These are phyloP conservation scores for Penicillium malachiteum DNA, from an alignment of 495 filamentous ascomycete genomes.

Conservation along the genomic window DNA sequence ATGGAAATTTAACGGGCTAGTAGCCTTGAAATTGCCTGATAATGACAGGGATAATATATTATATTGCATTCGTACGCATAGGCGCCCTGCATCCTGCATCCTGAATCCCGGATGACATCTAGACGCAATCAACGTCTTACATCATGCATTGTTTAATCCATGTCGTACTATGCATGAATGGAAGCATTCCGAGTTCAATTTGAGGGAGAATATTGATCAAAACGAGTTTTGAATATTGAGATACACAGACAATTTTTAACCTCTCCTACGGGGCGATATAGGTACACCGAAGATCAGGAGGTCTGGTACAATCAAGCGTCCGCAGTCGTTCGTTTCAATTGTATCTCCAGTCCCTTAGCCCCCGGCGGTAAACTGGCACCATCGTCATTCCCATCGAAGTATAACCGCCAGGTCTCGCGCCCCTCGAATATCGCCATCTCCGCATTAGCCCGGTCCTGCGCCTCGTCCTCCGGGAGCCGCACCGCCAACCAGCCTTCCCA, in stretches of 20 bases:
- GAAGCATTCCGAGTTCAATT: too few species aligned
- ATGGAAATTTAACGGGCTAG: too few species aligned
- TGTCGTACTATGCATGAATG: too few species aligned
- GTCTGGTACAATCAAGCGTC: constrained; percentile 9
- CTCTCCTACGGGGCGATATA: neutral
- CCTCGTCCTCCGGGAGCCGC: constrained; percentile 18
- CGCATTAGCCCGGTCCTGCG: constrained; percentile 7
- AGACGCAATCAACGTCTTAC: too few species aligned
- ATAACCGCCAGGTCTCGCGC: constrained; percentile 22
- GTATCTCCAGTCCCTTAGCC: constrained; percentile 23
- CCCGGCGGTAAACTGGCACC: constrained; percentile 26
- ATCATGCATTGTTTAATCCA: too few species aligned
- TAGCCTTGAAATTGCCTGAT: too few species aligned
- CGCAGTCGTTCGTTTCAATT: constrained; percentile 21
- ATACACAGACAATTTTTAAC: neutral
- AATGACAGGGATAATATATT: too few species aligned
- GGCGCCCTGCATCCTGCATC: too few species aligned
- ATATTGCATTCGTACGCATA: too few species aligned
- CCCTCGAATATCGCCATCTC: constrained; percentile 10
- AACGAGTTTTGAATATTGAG: neutral
- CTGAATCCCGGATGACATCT: too few species aligned
- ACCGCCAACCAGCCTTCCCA: constrained; percentile 29
- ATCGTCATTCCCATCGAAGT: constrained; percentile 28
- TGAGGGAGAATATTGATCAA: too few species aligned
- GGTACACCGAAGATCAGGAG: neutral